These are phyloP conservation scores for Aspergillus incahuasiensis DNA, from an alignment of 495 filamentous ascomycete species.

Conservation along the genomic window DNA sequence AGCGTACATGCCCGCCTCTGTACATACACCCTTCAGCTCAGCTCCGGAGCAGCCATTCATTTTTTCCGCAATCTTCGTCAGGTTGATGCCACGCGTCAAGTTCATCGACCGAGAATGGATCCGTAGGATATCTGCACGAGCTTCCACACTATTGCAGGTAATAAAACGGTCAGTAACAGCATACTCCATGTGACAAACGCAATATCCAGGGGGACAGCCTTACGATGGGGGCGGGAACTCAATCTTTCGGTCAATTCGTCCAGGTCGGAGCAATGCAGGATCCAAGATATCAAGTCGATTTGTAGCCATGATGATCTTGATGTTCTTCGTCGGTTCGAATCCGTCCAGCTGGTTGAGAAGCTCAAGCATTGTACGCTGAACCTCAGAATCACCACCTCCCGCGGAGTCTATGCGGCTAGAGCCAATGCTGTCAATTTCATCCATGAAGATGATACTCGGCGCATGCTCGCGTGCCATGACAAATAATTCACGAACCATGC, in stretches of 20 bases:
- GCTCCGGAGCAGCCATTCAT: constrained; percentile 99
- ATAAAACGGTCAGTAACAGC: constrained; percentile 11
- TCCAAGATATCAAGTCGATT: constrained; percentile 97
- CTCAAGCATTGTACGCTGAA: constrained; percentile 99
- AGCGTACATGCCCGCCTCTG: constrained; percentile 96
- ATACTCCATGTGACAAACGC: neutral
- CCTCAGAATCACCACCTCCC: constrained; percentile 95
- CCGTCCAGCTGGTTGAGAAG: constrained; percentile 97
- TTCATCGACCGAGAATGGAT: constrained; percentile 99
- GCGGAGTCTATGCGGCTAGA: constrained; percentile 94
- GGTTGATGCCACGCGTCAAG: constrained; percentile 92
- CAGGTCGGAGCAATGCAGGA: constrained; percentile 86
- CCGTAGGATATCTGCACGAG: constrained; percentile 92
- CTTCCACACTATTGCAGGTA: constrained; percentile 62
- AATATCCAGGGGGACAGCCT: constrained; percentile 19
- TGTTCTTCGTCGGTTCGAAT: constrained; percentile 99
- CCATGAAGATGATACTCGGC: constrained; percentile 99
- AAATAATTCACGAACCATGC: constrained; percentile 98
- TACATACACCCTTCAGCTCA: constrained; percentile 95
- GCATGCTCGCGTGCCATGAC: constrained; percentile 99
- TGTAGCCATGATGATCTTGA: constrained; percentile 99
- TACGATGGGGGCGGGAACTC: constrained; percentile 95
- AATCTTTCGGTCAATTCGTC: constrained; percentile 98
- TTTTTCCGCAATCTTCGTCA: constrained; percentile 98
- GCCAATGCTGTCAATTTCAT: constrained; percentile 99